Evolutionary conservation across 441 rosid species (phyloP), one percentile per base, ranked within the genome.

Genomic region (Pelargonium cotyledonis): DNA sequence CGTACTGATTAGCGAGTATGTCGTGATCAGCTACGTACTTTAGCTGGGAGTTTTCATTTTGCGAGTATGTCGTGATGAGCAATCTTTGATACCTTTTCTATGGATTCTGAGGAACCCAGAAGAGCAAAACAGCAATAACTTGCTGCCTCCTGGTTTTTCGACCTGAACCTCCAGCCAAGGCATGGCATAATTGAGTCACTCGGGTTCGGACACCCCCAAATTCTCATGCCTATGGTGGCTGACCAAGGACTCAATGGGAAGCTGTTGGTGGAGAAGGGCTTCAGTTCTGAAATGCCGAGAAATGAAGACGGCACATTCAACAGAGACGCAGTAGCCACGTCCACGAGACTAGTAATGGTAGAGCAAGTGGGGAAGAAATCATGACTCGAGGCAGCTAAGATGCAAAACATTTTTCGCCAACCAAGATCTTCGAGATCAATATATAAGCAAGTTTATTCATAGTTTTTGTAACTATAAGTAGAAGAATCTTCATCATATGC

Each of bases 201-300:
- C 6, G 77, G 77, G 5, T 74, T 65, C 18, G 77, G 77, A 23
- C 69, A 63, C 44, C 77, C 73, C n/a, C 77, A 74, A 63, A 57
- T 74, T 57, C 63, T 58, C 68, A 69, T 69, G 66, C 77, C 77
- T 46, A 74, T 68, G 72, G 77, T 74, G 57, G 77, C 69, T 44
- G 72, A 69, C 60, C 72, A 74, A 35, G 77, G 77, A 35, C 69
- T 74, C 29, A 74, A 68, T 1, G 58, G 69, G 0, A 74, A 69
- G 69, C 65, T 74, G 66, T 65, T 74, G 53, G 73, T 69, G 4
- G 77, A 74, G 49, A 74, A 74, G 62, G 73, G 77, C 10, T 31
- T 69, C 12, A 73, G 73, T 11, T 15, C 57, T 0, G 77, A 74
- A 63, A 69, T 74, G 40, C 73, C 65, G 4, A 69, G 77, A 65